Percentiles rank a stretch among this genome's conserved stretches.
Conservation (phyloP, 192 early-diverging fungal species). For the Backusella westeae region DNA sequence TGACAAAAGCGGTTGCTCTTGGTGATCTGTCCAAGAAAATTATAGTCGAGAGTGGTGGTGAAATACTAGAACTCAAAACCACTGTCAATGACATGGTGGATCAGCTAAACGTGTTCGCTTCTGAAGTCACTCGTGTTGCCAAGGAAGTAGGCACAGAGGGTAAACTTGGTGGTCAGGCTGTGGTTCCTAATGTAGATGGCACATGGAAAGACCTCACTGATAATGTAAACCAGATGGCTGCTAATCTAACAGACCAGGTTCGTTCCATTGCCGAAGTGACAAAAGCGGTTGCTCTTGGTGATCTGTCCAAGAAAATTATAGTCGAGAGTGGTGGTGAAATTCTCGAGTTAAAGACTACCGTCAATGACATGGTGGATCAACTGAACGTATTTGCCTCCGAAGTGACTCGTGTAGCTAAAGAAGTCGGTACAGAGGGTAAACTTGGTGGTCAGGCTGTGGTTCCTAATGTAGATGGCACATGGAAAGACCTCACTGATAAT, state of each 20-base stretch:
- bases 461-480: constrained; percentile 59
- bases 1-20: constrained; percentile 56
- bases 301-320: too few species aligned
- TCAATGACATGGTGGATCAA: constrained; percentile 3
- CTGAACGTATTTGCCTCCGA: constrained; percentile 46
- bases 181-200: constrained; percentile 51
- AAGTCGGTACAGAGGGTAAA: constrained; percentile 60
- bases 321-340: too few species aligned
- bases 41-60: constrained; percentile 47
- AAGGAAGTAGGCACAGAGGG: constrained; percentile 71
- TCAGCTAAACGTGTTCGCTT: constrained; percentile 50
- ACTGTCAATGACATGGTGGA: constrained; percentile 67
- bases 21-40: constrained; percentile 66
- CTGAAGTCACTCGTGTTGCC: constrained; percentile 66
- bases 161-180: constrained; percentile 60
- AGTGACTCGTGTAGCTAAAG: constrained; percentile 59
- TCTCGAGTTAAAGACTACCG: too few species aligned
- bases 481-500: constrained; percentile 66
- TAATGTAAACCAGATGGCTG: constrained; percentile 62
- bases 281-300: too few species aligned
- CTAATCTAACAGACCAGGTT: neutral
- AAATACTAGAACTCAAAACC: constrained; percentile 55
- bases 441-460: constrained; percentile 59
- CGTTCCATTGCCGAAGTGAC: too few species aligned
- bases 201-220: constrained; percentile 61